phyloP scores from a whole-genome alignment of 2,329 filamentous ascomycete genomes.

The Cyanodermella asteris region DNA sequence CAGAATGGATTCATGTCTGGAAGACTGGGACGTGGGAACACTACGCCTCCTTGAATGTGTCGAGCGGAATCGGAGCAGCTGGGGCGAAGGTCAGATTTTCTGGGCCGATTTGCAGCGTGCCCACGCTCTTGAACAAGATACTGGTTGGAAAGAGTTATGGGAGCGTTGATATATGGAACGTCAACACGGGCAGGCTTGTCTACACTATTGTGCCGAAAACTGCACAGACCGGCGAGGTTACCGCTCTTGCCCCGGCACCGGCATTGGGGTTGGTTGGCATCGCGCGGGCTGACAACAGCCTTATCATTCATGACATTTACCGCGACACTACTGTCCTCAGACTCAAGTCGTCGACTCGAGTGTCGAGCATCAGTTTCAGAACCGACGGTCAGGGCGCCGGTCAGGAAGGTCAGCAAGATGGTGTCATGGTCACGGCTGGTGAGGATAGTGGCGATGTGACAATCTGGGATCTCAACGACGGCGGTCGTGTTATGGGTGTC shows the following conservation, averaged over 20 bases:
- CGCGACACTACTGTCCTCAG: slow-evolving; percentile 52
- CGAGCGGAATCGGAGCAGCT: slow-evolving; percentile 39
- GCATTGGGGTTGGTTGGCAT: slow-evolving; percentile 72
- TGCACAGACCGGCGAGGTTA: slow-evolving; percentile 56
- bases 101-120: slow-evolving; percentile 65
- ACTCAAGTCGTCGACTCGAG: slow-evolving; percentile 30
- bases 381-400: slow-evolving; percentile 77
- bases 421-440: slow-evolving; percentile 85
- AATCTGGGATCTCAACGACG: slow-evolving; percentile 86
- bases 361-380: slow-evolving; percentile 74
- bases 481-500: slow-evolving; percentile 67
- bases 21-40: slow-evolving; percentile 65
- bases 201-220: slow-evolving; percentile 69
- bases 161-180: slow-evolving; percentile 89
- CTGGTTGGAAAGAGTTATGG: slow-evolving; percentile 76
- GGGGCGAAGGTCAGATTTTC: no score
- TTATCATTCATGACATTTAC: slow-evolving; percentile 64
- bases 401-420: slow-evolving; percentile 61
- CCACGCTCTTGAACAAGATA: slow-evolving; percentile 89
- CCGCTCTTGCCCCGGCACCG: slow-evolving; percentile 63
- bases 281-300: slow-evolving; percentile 57
- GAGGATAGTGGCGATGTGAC: slow-evolving; percentile 65
- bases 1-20: slow-evolving; percentile 69
- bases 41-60: slow-evolving; percentile 40
- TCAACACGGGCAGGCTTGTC: slow-evolving; percentile 74